These are phyloP conservation scores for Sugiyamaella paludigena DNA, from an alignment of 1,139 yeast genomes.

Conservation along the genomic window DNA sequence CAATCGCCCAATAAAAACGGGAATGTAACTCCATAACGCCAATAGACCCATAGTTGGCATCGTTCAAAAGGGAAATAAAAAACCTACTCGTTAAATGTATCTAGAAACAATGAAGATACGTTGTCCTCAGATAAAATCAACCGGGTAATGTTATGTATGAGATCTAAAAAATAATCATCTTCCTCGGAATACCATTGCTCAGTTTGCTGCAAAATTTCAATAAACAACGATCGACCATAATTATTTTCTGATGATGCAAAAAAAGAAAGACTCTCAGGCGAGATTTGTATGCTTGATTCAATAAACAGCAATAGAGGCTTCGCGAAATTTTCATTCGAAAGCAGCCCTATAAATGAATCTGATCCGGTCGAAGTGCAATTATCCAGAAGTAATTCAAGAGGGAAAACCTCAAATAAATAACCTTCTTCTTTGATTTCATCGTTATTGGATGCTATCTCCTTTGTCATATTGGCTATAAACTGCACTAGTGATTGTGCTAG, in stretches of 20 bases:
- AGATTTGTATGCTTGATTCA: slow-evolving; percentile 5
- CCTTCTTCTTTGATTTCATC: neutral
- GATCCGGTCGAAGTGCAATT: neutral
- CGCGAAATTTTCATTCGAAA: slow-evolving; percentile 4
- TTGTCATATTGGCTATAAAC: slow-evolving; percentile 24
- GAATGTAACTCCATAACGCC: too few relatives aligned
- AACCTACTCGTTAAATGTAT: slow-evolving; percentile 17
- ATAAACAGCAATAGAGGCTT: slow-evolving; percentile 16
- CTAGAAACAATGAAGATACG: slow-evolving; percentile 8
- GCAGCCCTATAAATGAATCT: neutral
- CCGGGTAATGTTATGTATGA: slow-evolving; percentile 17
- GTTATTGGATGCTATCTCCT: slow-evolving; percentile 8
- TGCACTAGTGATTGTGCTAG: slow-evolving; percentile 20
- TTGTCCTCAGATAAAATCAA: slow-evolving; percentile 15
- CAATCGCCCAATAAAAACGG: too few relatives aligned
- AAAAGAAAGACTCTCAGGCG: neutral
- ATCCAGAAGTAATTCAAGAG: slow-evolving; percentile 3
- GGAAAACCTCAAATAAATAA: neutral
- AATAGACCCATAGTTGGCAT: neutral
- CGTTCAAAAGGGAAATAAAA: neutral
- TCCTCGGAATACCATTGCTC: slow-evolving; percentile 24
- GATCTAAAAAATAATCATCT: slow-evolving; percentile 11
- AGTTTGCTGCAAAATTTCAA: slow-evolving; percentile 20
- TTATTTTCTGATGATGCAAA: neutral
- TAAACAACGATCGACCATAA: slow-evolving; percentile 19